Evolutionary conservation across 2,329 filamentous ascomycete genomes (phyloP).

Genomic region (Exophiala sp.): DNA sequence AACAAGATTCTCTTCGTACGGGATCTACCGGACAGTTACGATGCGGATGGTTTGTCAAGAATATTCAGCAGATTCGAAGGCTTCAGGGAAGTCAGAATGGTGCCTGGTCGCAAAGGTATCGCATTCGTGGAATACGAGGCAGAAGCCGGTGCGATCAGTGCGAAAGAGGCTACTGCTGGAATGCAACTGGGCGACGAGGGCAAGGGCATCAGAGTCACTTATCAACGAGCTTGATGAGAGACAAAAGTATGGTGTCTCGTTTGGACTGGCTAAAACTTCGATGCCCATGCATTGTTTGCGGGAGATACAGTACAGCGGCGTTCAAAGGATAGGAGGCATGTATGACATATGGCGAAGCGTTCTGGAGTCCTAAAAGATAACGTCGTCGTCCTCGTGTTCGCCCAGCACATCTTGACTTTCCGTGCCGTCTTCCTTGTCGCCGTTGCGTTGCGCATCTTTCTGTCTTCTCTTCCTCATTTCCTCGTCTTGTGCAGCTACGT

Average conservation of each 20-base stretch:
- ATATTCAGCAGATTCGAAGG: conserved; percentile 90
- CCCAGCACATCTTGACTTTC: conserved; percentile 64
- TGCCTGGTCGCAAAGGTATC: conserved; percentile 81
- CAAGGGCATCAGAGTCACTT: conserved; percentile 88
- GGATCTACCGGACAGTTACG: conserved; percentile 83
- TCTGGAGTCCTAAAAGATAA: conserved; percentile 66
- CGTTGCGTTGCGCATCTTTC: conserved; percentile 35
- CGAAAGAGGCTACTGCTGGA: conserved; percentile 88
- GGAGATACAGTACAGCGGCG: conserved; percentile 2
- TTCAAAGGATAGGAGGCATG: conserved; percentile 7
- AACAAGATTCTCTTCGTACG: conserved; percentile 97
- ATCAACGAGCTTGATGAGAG: conserved; percentile 72
- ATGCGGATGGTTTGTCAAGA: conserved; percentile 70
- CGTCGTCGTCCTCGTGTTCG: conserved; percentile 74
- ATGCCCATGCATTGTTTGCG: conserved; percentile 16
- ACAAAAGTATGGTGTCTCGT: neutral
- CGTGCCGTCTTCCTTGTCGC: conserved; percentile 33
- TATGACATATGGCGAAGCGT: neutral
- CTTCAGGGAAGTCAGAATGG: conserved; percentile 86
- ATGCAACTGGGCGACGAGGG: conserved; percentile 72
- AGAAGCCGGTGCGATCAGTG: conserved; percentile 82
- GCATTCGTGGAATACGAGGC: conserved; percentile 96
- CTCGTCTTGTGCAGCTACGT: conserved; percentile 67
- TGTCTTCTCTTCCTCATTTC: conserved; percentile 56
- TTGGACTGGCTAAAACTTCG: neutral